Percentiles rank a stretch among this genome's conserved stretches.
These are phyloP conservation scores for Exophiala mesophila DNA, from an alignment of 2,329 filamentous ascomycete genomes.

Conservation along the genomic window DNA sequence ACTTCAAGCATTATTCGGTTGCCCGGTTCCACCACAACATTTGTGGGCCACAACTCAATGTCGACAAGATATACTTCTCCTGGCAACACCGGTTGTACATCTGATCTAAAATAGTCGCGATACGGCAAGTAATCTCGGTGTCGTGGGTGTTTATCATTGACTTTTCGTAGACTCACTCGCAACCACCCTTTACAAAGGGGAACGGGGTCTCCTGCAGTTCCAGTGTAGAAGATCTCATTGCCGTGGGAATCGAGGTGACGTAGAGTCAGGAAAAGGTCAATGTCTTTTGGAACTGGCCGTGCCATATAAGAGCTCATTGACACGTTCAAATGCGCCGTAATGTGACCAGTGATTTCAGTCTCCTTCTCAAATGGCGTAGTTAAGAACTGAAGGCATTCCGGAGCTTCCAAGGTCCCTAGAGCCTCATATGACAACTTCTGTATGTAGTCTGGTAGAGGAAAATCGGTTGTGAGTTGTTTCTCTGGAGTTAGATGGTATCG, in stretches of 20 bases:
- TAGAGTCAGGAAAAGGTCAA: slow-evolving; percentile 53
- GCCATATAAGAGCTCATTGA: slow-evolving; percentile 43
- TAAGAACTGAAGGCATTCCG: slow-evolving; percentile 54
- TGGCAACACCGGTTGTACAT: slow-evolving; percentile 44
- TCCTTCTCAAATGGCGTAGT: slow-evolving; percentile 56
- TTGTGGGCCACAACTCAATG: slow-evolving; percentile 40
- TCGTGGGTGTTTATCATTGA: slow-evolving; percentile 40
- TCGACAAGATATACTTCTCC: slow-evolving; percentile 50
- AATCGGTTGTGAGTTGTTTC: slow-evolving; percentile 35
- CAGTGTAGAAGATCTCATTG: slow-evolving; percentile 52
- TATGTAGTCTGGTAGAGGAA: slow-evolving; percentile 27
- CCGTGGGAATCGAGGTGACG: slow-evolving; percentile 47
- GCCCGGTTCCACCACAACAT: slow-evolving; percentile 34
- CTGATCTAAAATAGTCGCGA: slow-evolving; percentile 48
- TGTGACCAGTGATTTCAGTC: slow-evolving; percentile 65
- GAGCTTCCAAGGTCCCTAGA: slow-evolving; percentile 52
- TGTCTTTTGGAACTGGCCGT: slow-evolving; percentile 44
- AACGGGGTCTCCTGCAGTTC: slow-evolving; percentile 52
- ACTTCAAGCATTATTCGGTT: slow-evolving; percentile 30
- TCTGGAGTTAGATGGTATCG: slow-evolving; percentile 55
- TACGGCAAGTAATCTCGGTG: slow-evolving; percentile 45
- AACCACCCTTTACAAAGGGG: slow-evolving; percentile 54
- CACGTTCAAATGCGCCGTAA: slow-evolving; percentile 60
- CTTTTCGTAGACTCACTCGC: slow-evolving; percentile 48
- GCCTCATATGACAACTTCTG: slow-evolving; percentile 54